Evolutionary conservation across 208 protist species (phyloP).

Genomic region (Leptomonas pyrrhocoris): DNA sequence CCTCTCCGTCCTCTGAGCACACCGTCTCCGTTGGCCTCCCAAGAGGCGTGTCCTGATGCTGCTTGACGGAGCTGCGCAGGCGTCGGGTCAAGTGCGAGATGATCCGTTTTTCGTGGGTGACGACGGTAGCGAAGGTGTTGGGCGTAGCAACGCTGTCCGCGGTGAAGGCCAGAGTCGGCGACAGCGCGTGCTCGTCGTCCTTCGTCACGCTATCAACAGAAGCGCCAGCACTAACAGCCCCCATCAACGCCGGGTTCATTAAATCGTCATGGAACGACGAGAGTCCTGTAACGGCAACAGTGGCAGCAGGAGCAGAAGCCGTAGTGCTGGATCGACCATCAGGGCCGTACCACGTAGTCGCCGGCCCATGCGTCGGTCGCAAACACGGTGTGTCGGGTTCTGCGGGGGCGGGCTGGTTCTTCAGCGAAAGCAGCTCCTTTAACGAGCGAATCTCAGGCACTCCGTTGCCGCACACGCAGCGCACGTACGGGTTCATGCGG

Average conservation of each 20-base stretch:
- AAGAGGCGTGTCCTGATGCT: slow-evolving; percentile 28
- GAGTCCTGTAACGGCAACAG: too few relatives aligned
- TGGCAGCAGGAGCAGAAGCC: too few relatives aligned
- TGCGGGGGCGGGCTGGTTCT: slow-evolving; percentile 23
- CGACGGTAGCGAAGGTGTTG: slow-evolving; percentile 65
- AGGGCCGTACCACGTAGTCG: slow-evolving; percentile 7
- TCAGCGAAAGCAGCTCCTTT: slow-evolving; percentile 49
- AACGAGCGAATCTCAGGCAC: slow-evolving; percentile 51
- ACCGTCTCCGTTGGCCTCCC: slow-evolving; percentile 31
- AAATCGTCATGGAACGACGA: background rate
- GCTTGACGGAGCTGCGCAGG: slow-evolving; percentile 19
- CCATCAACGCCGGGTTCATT: background rate
- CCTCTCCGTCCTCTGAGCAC: slow-evolving; percentile 14
- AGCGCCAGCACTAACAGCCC: background rate
- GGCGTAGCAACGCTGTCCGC: slow-evolving; percentile 62
- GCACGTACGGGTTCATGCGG: slow-evolving; percentile 62
- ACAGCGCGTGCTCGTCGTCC: background rate
- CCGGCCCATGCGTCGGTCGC: slow-evolving; percentile 21
- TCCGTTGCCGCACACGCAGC: slow-evolving; percentile 49
- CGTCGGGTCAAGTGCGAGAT: slow-evolving; percentile 28
- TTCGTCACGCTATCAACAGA: background rate
- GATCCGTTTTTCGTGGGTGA: slow-evolving; percentile 38
- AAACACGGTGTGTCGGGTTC: slow-evolving; percentile 65
- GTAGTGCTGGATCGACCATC: background rate
- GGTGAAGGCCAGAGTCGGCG: slow-evolving; percentile 47